phyloP scores from a whole-genome alignment of 225 moss, liverwort and hornwort species.

The Physcomitrellopsis africana region DNA sequence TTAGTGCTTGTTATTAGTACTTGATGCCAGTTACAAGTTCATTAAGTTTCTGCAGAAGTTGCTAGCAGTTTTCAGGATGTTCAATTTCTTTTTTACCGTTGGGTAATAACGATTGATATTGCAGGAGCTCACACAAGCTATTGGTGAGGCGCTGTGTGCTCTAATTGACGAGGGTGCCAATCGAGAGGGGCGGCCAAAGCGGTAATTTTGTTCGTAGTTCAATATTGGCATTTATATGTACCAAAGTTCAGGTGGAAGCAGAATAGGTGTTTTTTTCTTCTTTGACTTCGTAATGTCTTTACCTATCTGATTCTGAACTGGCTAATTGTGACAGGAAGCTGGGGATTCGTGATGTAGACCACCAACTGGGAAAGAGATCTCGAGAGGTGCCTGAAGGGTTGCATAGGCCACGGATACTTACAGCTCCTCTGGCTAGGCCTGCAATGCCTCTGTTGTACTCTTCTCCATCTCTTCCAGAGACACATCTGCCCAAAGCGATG shows the following conservation, averaged over 20 bases:
- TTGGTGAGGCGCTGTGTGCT: slow-evolving; percentile 93
- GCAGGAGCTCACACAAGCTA: slow-evolving; percentile 95
- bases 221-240: slow-evolving; percentile 3
- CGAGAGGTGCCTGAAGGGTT: slow-evolving; percentile 53
- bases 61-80: slow-evolving; percentile 19
- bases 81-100: slow-evolving; percentile 15
- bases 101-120: slow-evolving; percentile 32
- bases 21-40: not conserved
- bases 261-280: not conserved
- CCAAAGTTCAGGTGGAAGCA: slow-evolving; percentile 5
- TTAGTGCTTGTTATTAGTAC: slow-evolving; percentile 15
- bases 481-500: slow-evolving; percentile 46
- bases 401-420: slow-evolving; percentile 39
- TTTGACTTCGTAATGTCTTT: slow-evolving; percentile 10
- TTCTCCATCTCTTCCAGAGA: slow-evolving; percentile 46
- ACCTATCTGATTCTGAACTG: slow-evolving; percentile 26
- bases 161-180: slow-evolving; percentile 97
- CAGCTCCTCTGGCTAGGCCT: slow-evolving; percentile 52
- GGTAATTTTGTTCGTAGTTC: slow-evolving; percentile 52
- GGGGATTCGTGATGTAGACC: slow-evolving; percentile 38
- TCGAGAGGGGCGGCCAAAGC: slow-evolving; percentile 87
- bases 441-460: slow-evolving; percentile 48
- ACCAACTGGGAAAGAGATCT: slow-evolving; percentile 58
- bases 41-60: not conserved
- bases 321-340: slow-evolving; percentile 49